Base-by-base conservation (phyloP, 2,329 filamentous ascomycete species). In the Colletotrichum eleusines region DNA sequence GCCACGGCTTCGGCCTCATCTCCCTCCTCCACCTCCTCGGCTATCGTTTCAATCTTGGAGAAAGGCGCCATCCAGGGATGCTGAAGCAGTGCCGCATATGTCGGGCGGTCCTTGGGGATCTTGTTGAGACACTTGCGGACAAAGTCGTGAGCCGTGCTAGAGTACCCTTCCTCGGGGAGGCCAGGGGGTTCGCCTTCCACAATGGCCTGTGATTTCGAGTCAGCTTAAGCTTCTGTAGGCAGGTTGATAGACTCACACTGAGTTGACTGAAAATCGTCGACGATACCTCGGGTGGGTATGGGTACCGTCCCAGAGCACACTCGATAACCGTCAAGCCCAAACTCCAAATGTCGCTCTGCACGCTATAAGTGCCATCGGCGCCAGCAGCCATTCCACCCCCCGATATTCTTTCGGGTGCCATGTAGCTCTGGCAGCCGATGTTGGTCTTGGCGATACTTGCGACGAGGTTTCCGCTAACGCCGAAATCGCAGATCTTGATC, bases 401-500 rank as follows among this genome's bases (percentile, higher is more conserved):
- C 11, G 94, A 94, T 76, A 99, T 99, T 74, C 96, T 87, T 81
- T 99, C 96, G 0, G 96, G 96, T 0, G 96, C 96, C 96, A 99
- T 99, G 83, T 99, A 99, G 78, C 95, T 98, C 82, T 99, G 96
- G 78, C 96, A 99, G 48, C 96, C 96, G 77, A 99, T 99, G 79
- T 99, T 99, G 35, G 96, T 99, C 83, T 97, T 97, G 62, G 96
- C 96, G 76, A 98, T 98, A 83, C 94, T 97, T 31, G 96, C 95
- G 28, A 99, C 96, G 31, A 99, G 84, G 77, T 99, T 99, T 63
- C 96, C 96, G 75, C 93, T 97, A 66, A 99, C 96, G 67, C 96
- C 96, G 80, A 99, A 99, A 81, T 99, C 96, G 81, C 96, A 99
- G 69, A 99, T 97, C 83, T 99, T 99, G 84, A 98, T 88, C 78